These are phyloP conservation scores for Claviceps capensis DNA, from an alignment of 2,329 filamentous ascomycete genomes.

Conservation along the genomic window DNA sequence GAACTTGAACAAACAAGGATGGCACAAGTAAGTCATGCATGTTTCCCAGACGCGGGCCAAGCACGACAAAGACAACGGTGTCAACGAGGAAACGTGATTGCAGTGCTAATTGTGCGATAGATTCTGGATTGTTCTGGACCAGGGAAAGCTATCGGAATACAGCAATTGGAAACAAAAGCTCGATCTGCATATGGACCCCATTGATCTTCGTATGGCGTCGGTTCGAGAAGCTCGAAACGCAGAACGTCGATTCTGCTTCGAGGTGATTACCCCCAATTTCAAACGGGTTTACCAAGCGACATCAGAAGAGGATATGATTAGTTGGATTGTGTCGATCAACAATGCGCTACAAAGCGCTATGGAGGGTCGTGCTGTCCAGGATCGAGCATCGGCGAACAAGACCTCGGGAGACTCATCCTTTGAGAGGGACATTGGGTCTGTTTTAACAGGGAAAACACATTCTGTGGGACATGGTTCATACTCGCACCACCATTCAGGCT, in stretches of 20 bases:
- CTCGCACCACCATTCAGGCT: constrained; percentile 32
- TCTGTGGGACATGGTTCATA: constrained; percentile 46
- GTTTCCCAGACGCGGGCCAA: background rate
- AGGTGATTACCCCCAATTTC: constrained; percentile 92
- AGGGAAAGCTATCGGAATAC: constrained; percentile 93
- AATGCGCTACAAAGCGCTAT: constrained; percentile 94
- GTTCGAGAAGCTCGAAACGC: constrained; percentile 91
- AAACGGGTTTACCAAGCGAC: constrained; percentile 96
- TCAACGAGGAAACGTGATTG: background rate
- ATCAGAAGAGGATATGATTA: constrained; percentile 95
- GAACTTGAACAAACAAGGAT: constrained; percentile 89
- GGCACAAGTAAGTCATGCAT: constrained; percentile 71
- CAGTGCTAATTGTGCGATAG: constrained; percentile 28
- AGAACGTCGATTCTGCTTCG: constrained; percentile 91
- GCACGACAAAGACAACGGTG: background rate
- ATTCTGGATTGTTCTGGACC: constrained; percentile 97
- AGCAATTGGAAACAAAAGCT: constrained; percentile 98
- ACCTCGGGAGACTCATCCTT: constrained; percentile 39
- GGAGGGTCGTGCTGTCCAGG: constrained; percentile 57
- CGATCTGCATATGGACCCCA: constrained; percentile 94
- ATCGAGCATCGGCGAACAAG: constrained; percentile 30
- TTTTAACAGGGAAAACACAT: constrained; percentile 82
- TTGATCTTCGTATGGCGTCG: constrained; percentile 91
- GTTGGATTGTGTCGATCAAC: constrained; percentile 92
- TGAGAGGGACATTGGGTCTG: constrained; percentile 79